These are phyloP conservation scores for Saccharomyces jurei DNA, from an alignment of 805 yeast species.

Conservation along the genomic window DNA sequence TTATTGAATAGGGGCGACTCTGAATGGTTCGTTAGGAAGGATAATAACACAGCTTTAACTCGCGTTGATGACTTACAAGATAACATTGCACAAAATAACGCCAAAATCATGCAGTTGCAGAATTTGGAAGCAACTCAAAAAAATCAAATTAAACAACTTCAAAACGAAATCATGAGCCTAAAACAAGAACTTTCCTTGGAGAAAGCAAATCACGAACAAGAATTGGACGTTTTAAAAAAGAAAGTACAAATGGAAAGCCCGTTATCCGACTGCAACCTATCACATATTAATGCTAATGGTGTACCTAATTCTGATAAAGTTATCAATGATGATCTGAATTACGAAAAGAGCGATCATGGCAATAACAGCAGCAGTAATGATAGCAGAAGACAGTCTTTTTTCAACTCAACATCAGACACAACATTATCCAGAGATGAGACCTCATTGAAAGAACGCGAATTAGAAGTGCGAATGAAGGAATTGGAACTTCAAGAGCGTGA, in stretches of 20 bases:
- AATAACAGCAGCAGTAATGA: neutral
- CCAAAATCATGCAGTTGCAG: neutral
- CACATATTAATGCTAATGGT: neutral
- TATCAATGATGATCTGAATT: neutral
- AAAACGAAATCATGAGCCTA: neutral
- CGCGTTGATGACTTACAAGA: neutral
- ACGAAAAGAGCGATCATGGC: neutral
- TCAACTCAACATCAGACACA: neutral
- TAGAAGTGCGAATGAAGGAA: constrained; percentile 24
- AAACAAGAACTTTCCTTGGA: neutral
- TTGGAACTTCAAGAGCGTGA: constrained; percentile 26
- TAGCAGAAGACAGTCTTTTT: neutral
- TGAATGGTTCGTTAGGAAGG: constrained; percentile 37
- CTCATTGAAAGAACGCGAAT: constrained; percentile 21
- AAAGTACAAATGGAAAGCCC: neutral
- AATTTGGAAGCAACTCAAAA: neutral
- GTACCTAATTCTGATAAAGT: neutral
- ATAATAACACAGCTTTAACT: constrained; percentile 28
- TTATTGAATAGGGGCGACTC: constrained; percentile 38
- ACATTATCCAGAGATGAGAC: constrained; percentile 5
- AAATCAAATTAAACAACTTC: neutral
- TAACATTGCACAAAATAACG: neutral
- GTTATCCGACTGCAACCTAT: neutral
- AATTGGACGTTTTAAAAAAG: neutral
- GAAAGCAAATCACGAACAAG: neutral